phyloP scores from a whole-genome alignment of 2,329 filamentous ascomycete species.

The Aspergillus sergii region DNA sequence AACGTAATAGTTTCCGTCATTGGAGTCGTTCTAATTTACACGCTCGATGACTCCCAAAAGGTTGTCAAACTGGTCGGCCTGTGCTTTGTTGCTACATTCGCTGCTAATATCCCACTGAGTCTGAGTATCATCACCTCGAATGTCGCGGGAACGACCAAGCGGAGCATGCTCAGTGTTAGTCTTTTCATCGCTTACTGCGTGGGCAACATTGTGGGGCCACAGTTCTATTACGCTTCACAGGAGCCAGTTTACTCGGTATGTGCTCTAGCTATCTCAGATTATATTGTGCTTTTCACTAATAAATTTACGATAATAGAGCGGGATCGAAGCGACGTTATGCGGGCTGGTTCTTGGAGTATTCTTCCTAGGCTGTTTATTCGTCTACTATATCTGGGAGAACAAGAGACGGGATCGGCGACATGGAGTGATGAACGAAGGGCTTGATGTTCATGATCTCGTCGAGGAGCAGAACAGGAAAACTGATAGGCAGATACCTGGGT shows the following conservation, averaged over 20 bases:
- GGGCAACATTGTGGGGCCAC: slow-evolving; percentile 38
- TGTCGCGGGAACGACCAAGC: slow-evolving; percentile 40
- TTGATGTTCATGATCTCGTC: too few relatives aligned
- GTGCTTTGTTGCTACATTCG: slow-evolving; percentile 34
- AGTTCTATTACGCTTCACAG: slow-evolving; percentile 35
- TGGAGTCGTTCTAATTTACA: slow-evolving; percentile 39
- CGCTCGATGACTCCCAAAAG: slow-evolving; percentile 28
- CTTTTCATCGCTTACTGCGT: slow-evolving; percentile 52
- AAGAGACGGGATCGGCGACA: slow-evolving; percentile 26
- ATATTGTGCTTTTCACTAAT: too few relatives aligned
- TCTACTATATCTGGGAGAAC: slow-evolving; percentile 36
- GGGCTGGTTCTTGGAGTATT: slow-evolving; percentile 32
- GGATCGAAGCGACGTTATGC: slow-evolving; percentile 35
- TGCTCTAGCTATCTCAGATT: slow-evolving; percentile 7
- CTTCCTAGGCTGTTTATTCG: slow-evolving; percentile 33
- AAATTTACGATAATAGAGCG: slow-evolving; percentile 27
- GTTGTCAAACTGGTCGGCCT: slow-evolving; percentile 33
- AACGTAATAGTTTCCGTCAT: slow-evolving; percentile 34
- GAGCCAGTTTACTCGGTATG: slow-evolving; percentile 33
- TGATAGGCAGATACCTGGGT: too few relatives aligned
- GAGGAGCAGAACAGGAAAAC: too few relatives aligned
- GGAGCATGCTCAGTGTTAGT: slow-evolving; percentile 43
- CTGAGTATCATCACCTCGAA: slow-evolving; percentile 40
- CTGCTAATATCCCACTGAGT: slow-evolving; percentile 37
- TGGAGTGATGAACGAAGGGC: too few relatives aligned